Base-by-base conservation (phyloP, 78 protist species). In the slime mould (Dictyostelium discoideum) region DNA sequence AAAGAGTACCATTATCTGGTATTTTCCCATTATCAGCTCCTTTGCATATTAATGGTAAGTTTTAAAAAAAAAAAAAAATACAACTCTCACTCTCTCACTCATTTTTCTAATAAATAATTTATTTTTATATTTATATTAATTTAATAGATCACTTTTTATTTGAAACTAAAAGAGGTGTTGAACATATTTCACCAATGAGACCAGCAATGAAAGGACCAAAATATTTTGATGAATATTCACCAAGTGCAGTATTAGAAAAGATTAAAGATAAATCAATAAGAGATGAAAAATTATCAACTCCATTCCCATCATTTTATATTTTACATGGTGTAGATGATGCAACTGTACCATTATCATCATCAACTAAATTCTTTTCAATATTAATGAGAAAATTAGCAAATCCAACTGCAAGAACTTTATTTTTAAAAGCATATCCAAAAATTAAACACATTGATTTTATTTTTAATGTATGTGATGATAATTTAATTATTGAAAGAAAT, bases 151-250 rank as follows among this genome's bases (percentile, higher is more conserved):
- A 90, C 57, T 90, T 90, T 63, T 65, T 82, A 67, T 80, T 44
- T 29, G 87, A 82, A 82, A 54, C 89, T 5, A 48, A 16, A 29
- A 86, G 92, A 86, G 92, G 92, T 39, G 8, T 86, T 13, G 93
- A 86, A 63, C 93, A 87, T 63, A 11, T 87, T 7, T 87, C 93
- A 24, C 76, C 86, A n/a, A 87, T 87, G 93, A 29, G 86, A 16
- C 85, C 85, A 60, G 63, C 77, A 37, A 57, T 81, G 63, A 87
- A 77, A 79, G 85, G 86, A 9, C 86, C 86, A 60, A 18, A 46
- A 40, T 13, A 77, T 57, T 87, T 87, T 77, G 77, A 87, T 37
- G 13, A 37, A 39, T 48, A 76, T 32, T 87, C 93, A 78, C 93
- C 93, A 39, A 60, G 73, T 54, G 6, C 7, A 37, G 22, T 60